These are phyloP conservation scores for Aspergillus panamensis DNA, from an alignment of 495 filamentous ascomycete genomes.

Conservation along the genomic window DNA sequence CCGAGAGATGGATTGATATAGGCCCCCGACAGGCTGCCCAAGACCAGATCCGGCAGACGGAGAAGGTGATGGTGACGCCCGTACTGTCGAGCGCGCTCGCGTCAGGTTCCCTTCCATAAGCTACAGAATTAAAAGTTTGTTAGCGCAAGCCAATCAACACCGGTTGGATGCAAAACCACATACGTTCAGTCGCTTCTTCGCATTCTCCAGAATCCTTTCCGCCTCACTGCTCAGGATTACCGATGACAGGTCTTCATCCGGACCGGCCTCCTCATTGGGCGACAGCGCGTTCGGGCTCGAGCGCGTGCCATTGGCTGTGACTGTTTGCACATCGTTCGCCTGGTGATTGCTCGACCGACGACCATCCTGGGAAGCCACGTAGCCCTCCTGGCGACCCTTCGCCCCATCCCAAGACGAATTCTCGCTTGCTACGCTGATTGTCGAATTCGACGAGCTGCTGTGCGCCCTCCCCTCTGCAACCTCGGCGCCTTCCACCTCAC, in stretches of 20 bases:
- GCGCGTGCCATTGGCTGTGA: constrained; percentile 15
- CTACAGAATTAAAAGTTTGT: constrained; percentile 40
- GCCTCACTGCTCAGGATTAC: constrained; percentile 75
- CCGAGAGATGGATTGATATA: constrained; percentile 44
- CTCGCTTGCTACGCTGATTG: constrained; percentile 37
- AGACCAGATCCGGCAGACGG: constrained; percentile 35
- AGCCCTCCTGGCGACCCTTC: constrained; percentile 19
- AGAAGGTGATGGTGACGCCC: constrained; percentile 56
- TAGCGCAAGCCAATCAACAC: not conserved
- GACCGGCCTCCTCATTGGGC: constrained; percentile 29
- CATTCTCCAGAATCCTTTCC: constrained; percentile 85
- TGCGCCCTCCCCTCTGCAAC: constrained; percentile 24
- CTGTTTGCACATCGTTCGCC: constrained; percentile 5
- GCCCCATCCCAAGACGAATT: constrained; percentile 22
- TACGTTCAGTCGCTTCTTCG: constrained; percentile 83
- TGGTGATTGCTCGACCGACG: constrained; percentile 10
- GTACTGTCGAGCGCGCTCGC: constrained; percentile 71
- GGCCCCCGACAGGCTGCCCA: constrained; percentile 36
- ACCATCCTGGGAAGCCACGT: constrained; percentile 15
- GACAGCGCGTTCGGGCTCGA: constrained; percentile 18
- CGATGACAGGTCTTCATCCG: constrained; percentile 58
- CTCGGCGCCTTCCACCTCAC: constrained; percentile 12
- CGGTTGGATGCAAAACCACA: constrained; percentile 26
- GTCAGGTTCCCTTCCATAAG: constrained; percentile 88
- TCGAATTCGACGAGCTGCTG: constrained; percentile 42